Conservation (phyloP, 2,329 filamentous ascomycete species). For the Cladorrhinum sp. region DNA sequence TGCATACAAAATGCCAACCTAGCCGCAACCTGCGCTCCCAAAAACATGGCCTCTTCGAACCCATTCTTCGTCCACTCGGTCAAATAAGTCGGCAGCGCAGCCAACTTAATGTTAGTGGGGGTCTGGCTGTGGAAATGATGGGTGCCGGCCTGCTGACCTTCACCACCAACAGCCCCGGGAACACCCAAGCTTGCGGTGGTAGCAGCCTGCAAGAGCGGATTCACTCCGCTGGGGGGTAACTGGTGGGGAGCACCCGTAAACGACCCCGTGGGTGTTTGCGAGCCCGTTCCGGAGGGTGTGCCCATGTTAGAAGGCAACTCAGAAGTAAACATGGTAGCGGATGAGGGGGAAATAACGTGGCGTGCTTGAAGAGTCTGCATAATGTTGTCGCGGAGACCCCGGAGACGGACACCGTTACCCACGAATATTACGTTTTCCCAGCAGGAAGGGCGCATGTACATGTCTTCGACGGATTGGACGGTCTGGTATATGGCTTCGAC, state of each 20-base stretch:
- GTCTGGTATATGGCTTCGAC: constrained; percentile 80
- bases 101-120: constrained; percentile 77
- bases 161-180: constrained; percentile 38
- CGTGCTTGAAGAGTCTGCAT: constrained; percentile 74
- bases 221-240: constrained; percentile 59
- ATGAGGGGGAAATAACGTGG: constrained; percentile 87
- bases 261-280: constrained; percentile 77
- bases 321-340: constrained; percentile 94
- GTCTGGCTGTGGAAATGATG: constrained; percentile 65
- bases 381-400: constrained; percentile 86
- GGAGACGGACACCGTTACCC: constrained; percentile 72
- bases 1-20: constrained; percentile 58
- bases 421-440: constrained; percentile 94
- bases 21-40: constrained; percentile 83
- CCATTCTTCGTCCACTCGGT: constrained; percentile 83
- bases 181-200: constrained; percentile 62
- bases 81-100: constrained; percentile 78
- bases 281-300: constrained; percentile 84
- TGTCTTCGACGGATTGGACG: constrained; percentile 78
- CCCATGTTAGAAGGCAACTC: constrained; percentile 92
- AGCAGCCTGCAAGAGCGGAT: constrained; percentile 87
- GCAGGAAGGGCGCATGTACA: constrained; percentile 77
- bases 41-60: constrained; percentile 78
- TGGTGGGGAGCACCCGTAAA: constrained; percentile 53
- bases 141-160: constrained; percentile 37